Evolutionary conservation across 257 asterid species (phyloP).

Genomic region (Rhazya stricta): DNA sequence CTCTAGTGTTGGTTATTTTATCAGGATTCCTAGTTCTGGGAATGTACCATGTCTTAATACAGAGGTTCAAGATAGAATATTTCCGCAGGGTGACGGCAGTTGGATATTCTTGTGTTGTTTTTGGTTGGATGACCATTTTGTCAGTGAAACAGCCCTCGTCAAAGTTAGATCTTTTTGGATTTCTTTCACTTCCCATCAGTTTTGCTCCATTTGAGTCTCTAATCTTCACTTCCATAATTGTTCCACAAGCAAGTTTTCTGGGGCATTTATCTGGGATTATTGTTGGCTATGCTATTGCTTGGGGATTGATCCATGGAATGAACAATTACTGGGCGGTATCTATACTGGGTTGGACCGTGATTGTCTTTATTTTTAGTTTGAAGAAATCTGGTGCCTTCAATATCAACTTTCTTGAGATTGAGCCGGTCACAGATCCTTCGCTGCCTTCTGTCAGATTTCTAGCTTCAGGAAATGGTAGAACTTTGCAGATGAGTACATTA

Average conservation of each 20-base stretch:
- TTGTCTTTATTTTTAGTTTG: slow-evolving; percentile 69
- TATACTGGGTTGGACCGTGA: slow-evolving; percentile 69
- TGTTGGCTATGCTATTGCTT: slow-evolving; percentile 78
- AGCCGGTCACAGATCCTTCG: slow-evolving; percentile 72
- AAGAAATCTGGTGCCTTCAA: slow-evolving; percentile 74
- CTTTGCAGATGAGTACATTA: slow-evolving; percentile 54
- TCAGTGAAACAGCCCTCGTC: slow-evolving; percentile 80
- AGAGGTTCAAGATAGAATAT: slow-evolving; percentile 69
- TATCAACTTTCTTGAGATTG: slow-evolving; percentile 77
- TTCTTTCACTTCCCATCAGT: slow-evolving; percentile 91
- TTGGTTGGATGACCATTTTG: slow-evolving; percentile 98
- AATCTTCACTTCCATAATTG: slow-evolving; percentile 83
- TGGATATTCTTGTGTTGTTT: slow-evolving; percentile 97
- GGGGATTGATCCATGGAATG: slow-evolving; percentile 97
- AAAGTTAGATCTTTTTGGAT: slow-evolving; percentile 84
- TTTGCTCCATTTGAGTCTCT: slow-evolving; percentile 95
- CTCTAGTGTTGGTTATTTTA: slow-evolving; percentile 62
- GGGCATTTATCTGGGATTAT: slow-evolving; percentile 89
- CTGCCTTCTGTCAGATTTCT: slow-evolving; percentile 73
- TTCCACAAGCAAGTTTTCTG: slow-evolving; percentile 92
- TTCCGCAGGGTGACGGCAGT: slow-evolving; percentile 90
- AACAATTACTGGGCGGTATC: slow-evolving; percentile 87
- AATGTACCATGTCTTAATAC: slow-evolving; percentile 71
- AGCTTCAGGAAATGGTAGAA: slow-evolving; percentile 65
- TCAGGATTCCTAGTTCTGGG: slow-evolving; percentile 82